Evolutionary conservation across 164 flowering plant genomes (phyloP).

Genomic region (Protea cynaroides): DNA sequence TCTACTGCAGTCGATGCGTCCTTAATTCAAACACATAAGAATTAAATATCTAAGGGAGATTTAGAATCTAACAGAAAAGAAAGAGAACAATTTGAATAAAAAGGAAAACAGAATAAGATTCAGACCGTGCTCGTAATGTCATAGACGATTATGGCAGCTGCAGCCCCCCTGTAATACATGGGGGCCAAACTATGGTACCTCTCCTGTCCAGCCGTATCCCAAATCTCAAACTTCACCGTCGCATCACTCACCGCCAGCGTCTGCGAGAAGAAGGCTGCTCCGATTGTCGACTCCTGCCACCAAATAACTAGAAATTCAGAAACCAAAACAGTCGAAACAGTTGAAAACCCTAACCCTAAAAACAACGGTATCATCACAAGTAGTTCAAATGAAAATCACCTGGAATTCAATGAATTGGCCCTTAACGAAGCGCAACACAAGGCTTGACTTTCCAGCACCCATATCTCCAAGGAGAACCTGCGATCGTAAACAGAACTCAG

Average conservation of each 20-base stretch:
- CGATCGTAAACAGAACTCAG: background rate
- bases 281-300: conserved; percentile 64
- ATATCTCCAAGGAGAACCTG: conserved; percentile 70
- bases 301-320: background rate
- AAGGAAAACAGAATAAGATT: background rate
- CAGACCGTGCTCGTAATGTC: conserved; percentile 52
- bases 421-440: conserved; percentile 64
- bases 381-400: conserved; percentile 20
- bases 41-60: background rate
- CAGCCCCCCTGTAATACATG: conserved; percentile 75
- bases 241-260: conserved; percentile 56
- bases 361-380: background rate
- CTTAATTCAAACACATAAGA: no score
- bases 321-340: background rate
- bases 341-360: conserved; percentile 1
- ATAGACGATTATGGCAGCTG: conserved; percentile 65
- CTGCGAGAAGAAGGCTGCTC: conserved; percentile 70
- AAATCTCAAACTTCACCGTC: conserved; percentile 66
- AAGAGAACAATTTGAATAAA: no score
- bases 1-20: no score
- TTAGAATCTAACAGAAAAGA: background rate
- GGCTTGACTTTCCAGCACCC: conserved; percentile 75
- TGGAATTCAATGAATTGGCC: conserved; percentile 72
- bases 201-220: conserved; percentile 87
- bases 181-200: conserved; percentile 76